Evolutionary conservation across 2,329 filamentous ascomycete genomes (phyloP), one percentile per base, ranked within the genome.

Genomic region (Ophiostoma pallidulum): DNA sequence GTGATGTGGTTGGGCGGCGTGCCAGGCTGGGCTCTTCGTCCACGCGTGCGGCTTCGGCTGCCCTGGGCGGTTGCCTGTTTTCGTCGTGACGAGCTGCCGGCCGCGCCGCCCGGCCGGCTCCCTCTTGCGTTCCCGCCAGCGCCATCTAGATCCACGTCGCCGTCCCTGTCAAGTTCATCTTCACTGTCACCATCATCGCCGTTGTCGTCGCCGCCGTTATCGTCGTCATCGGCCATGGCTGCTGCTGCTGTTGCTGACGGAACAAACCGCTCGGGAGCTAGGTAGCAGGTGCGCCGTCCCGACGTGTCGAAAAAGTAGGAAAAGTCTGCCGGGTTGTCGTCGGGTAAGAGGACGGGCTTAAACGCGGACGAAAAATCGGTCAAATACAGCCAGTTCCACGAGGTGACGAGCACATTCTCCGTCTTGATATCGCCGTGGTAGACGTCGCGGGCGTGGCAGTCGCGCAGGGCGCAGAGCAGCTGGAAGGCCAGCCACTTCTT

Each of bases 401-500:
- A 97, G 0, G 92, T 98, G 43, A 98, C 91, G 41, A 98, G 72
- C 31, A 94, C 80, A 59, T 98, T 98, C 65, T 98, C 91, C 2
- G 91, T 92, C 71, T 98, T 98, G 70, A 98, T 97, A 61, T 98
- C 94, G 49, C 92, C 94, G 62, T 98, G 92, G 62, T 90, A 97
- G 44, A 98, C 75, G 58, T 94, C 86, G 40, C 84, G 77, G 24
- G 84, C 75, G 64, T 98, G 92, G 58, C 88, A 96, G 65, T 98
- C 94, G 48, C 90, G 82, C 50, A 98, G 71, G 3, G 87, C 90
- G 64, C 89, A 96, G 10, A 98, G 75, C 3, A 98, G 76, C 68
- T 98, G 92, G 59, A 95, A 98, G 0, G 91, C 86, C 43, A 98
- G 77, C 92, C 92, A 98, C 69, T 94, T 96, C 74, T 96, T 97